Evolutionary conservation across 495 filamentous ascomycete genomes (phyloP).

Genomic region (Xylaria curta): DNA sequence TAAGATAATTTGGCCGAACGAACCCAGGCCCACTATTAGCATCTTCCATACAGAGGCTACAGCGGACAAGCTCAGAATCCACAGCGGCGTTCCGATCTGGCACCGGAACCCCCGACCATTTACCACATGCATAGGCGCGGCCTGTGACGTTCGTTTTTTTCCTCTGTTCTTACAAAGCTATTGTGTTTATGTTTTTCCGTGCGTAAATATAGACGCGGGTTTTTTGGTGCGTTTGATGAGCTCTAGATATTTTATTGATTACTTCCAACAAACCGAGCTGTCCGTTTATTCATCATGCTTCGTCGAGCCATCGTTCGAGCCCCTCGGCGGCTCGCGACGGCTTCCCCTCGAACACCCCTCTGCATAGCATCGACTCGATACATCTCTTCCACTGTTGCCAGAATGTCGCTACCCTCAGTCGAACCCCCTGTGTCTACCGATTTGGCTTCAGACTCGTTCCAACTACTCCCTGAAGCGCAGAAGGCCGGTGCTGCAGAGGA

Average conservation of each 20-base stretch:
- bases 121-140: neutral
- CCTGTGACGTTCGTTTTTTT: constrained; percentile 5
- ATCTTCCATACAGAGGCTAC: neutral
- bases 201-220: neutral
- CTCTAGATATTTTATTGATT: neutral
- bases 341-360: constrained; percentile 26
- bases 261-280: neutral
- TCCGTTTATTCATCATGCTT: constrained; percentile 38
- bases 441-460: constrained; percentile 74
- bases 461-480: constrained; percentile 72
- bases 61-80: neutral
- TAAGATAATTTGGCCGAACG: neutral
- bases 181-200: neutral
- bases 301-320: constrained; percentile 42
- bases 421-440: constrained; percentile 57
- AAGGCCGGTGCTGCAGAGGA: constrained; percentile 84
- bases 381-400: constrained; percentile 36
- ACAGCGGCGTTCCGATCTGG: constrained; percentile 21
- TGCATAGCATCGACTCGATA: constrained; percentile 25
- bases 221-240: neutral
- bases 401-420: constrained; percentile 44
- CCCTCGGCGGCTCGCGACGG: constrained; percentile 40
- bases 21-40: constrained; percentile 3
- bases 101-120: constrained; percentile 23
- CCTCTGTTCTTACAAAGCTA: neutral